phyloP scores from a whole-genome alignment of 2,329 filamentous ascomycete genomes.

The Cladosporium sp. region DNA sequence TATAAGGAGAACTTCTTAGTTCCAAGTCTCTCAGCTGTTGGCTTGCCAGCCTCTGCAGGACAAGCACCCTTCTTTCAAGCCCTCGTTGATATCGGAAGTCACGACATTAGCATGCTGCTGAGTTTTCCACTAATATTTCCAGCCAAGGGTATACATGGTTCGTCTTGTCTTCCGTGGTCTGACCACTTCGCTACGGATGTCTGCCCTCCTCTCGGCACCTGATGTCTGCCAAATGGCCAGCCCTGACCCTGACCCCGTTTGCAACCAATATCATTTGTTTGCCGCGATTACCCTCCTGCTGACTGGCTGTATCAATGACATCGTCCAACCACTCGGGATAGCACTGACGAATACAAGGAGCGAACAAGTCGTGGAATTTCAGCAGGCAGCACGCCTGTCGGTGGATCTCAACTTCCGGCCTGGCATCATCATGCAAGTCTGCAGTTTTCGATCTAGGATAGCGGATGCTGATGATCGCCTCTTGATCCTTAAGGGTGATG shows the following conservation, averaged over 20 bases:
- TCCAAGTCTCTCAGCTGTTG: too few species aligned
- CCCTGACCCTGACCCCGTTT: conserved; percentile 2
- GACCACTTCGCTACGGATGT: not conserved
- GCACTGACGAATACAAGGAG: not conserved
- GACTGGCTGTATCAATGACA: not conserved
- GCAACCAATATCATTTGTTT: conserved; percentile 12
- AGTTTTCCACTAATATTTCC: too few species aligned
- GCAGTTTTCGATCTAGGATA: not conserved
- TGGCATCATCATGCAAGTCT: not conserved
- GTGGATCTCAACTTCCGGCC: not conserved
- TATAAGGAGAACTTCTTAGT: too few species aligned
- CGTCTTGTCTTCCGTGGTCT: too few species aligned
- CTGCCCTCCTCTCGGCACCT: conserved; percentile 1
- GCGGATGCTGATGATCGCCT: not conserved
- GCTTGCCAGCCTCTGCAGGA: too few species aligned
- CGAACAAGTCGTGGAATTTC: not conserved
- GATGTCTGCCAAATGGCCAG: not conserved
- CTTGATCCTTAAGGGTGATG: not conserved
- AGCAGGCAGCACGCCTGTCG: not conserved
- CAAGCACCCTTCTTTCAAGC: too few species aligned
- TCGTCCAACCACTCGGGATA: not conserved
- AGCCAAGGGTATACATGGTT: too few species aligned
- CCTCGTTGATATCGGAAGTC: too few species aligned
- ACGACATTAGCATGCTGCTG: too few species aligned
- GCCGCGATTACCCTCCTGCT: not conserved